A percentile compares a stretch with the other conserved stretches of the same genome.
Evolutionary conservation across 2,329 filamentous ascomycete species (phyloP).

Genomic region (Lecanicillium sp.): DNA sequence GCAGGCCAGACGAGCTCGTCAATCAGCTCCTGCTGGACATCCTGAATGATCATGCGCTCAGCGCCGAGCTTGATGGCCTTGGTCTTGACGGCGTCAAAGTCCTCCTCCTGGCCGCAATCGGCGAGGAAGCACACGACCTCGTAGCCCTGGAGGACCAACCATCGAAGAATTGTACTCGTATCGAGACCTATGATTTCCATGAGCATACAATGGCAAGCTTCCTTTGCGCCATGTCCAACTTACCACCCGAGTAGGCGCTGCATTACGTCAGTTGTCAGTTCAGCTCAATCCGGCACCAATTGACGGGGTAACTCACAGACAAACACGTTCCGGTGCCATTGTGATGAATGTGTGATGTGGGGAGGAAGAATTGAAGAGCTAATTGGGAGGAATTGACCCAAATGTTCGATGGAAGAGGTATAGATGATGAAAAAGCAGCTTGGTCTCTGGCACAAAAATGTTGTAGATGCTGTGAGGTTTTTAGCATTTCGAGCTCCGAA

Average conservation of each 20-base stretch:
- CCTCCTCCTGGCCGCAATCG: slow-evolving; percentile 64
- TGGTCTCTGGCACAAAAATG: too few species aligned
- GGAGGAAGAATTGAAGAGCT: too few species aligned
- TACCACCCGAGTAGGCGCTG: too few species aligned
- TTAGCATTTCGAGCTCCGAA: too few species aligned
- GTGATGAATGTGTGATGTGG: background rate
- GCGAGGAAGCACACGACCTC: slow-evolving; percentile 37
- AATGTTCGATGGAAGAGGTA: too few species aligned
- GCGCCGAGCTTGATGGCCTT: slow-evolving; percentile 41
- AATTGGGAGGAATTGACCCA: too few species aligned
- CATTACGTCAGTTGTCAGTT: background rate
- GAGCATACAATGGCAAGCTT: too few species aligned
- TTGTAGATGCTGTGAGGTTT: too few species aligned
- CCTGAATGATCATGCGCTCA: slow-evolving; percentile 38
- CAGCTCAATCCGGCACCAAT: background rate
- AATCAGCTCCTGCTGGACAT: slow-evolving; percentile 64
- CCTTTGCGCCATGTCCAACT: too few species aligned
- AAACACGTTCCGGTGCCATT: background rate
- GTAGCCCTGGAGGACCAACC: slow-evolving; percentile 9
- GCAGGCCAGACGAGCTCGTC: slow-evolving; percentile 70
- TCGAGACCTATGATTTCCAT: too few species aligned
- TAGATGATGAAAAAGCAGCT: too few species aligned
- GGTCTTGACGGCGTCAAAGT: slow-evolving; percentile 58
- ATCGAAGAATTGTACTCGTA: background rate
- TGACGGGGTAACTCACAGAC: background rate